phyloP scores from a whole-genome alignment of 805 yeast genomes.

The Wickerhamomyces subpelliculosus region DNA sequence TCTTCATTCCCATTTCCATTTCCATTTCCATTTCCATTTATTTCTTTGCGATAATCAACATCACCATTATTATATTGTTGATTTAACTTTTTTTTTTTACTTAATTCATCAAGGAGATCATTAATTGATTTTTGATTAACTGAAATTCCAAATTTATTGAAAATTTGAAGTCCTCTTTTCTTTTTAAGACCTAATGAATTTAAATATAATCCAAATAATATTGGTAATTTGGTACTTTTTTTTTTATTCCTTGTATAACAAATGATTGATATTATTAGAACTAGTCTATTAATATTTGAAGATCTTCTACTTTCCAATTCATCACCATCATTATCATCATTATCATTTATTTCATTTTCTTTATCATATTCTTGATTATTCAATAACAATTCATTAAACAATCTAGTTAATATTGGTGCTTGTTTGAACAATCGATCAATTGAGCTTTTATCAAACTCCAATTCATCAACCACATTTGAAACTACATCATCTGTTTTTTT shows the following conservation, averaged over 20 bases:
- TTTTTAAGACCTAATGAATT: not conserved
- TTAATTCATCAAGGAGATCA: not conserved
- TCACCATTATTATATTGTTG: not conserved
- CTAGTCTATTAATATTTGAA: not conserved
- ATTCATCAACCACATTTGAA: not conserved
- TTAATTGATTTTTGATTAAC: not conserved
- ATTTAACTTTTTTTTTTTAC: not conserved
- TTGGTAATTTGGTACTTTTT: not conserved
- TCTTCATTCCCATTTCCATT: too few relatives aligned
- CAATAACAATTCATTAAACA: not conserved
- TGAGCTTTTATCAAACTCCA: not conserved
- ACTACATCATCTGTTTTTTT: not conserved
- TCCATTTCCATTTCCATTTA: too few relatives aligned
- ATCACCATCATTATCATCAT: not conserved
- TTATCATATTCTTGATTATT: not conserved
- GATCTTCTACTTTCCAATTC: not conserved
- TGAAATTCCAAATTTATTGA: not conserved
- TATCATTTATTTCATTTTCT: not conserved
- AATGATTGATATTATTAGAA: not conserved
- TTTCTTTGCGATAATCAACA: too few relatives aligned
- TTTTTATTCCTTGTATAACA: not conserved
- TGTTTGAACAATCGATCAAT: not conserved
- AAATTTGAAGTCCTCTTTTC: not conserved
- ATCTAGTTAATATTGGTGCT: not conserved
- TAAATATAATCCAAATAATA: not conserved